A percentile compares a stretch with the other conserved stretches of the same genome.
Conservation (phyloP, 2,329 filamentous ascomycete species). For the Verticillium klebahnii region DNA sequence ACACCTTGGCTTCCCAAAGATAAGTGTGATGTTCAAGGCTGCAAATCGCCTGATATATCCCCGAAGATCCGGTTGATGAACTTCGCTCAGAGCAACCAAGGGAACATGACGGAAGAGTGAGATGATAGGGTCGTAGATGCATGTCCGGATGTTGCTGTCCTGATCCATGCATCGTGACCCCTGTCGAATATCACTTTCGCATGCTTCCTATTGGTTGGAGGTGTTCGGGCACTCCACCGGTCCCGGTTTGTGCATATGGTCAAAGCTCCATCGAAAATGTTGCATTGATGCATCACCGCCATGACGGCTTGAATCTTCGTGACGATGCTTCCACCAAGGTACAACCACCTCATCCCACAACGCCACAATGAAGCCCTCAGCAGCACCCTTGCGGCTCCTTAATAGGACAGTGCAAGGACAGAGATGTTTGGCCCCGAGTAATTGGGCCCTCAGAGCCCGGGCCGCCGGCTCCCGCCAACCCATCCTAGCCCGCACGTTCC, state of each 20-base stretch:
- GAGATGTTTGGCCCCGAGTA: neutral
- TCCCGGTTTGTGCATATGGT: neutral
- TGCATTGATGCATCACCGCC: neutral
- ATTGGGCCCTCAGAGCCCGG: neutral
- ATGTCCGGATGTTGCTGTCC: neutral
- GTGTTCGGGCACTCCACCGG: neutral
- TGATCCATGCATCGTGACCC: neutral
- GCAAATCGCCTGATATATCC: neutral
- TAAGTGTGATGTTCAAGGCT: no score
- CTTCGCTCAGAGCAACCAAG: neutral
- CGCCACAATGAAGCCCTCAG: slow-evolving; percentile 1
- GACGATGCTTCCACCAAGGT: neutral
- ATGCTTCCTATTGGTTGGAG: neutral
- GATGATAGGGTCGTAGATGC: neutral
- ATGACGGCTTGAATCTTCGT: neutral
- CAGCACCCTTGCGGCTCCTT: neutral
- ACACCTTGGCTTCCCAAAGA: neutral
- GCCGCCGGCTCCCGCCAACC: neutral
- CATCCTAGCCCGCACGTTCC: slow-evolving; percentile 7
- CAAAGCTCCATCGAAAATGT: neutral
- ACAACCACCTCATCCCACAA: slow-evolving; percentile 1
- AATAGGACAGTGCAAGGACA: neutral
- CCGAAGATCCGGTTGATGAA: neutral
- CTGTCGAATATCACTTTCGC: neutral
- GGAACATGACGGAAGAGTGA: neutral